Percentiles rank a stretch among this genome's conserved stretches.
Conservation (phyloP, 2,329 filamentous ascomycete genomes). For the Botrytis fragariae region DNA sequence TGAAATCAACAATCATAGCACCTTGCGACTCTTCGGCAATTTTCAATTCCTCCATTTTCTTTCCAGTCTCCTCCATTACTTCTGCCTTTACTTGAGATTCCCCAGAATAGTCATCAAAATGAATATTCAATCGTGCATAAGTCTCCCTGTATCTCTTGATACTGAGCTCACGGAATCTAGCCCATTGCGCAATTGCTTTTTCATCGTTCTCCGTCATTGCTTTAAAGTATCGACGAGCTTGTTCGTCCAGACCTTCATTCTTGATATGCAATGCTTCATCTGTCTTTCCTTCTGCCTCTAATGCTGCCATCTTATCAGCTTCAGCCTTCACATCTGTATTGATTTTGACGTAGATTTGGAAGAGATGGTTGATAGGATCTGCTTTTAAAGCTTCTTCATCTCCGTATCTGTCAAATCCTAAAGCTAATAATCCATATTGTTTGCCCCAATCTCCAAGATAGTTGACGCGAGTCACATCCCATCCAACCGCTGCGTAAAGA, state of each 20-base stretch:
- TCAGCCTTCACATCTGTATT: constrained; percentile 61
- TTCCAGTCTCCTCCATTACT: constrained; percentile 62
- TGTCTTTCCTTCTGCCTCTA: constrained; percentile 41
- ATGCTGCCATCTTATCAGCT: constrained; percentile 60
- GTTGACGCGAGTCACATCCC: constrained; percentile 70
- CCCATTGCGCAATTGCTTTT: constrained; percentile 60
- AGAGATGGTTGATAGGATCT: constrained; percentile 80
- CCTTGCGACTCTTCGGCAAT: constrained; percentile 70
- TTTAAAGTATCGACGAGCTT: constrained; percentile 71
- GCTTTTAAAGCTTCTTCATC: constrained; percentile 66
- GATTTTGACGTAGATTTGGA: constrained; percentile 78
- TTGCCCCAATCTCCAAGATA: constrained; percentile 80
- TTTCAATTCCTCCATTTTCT: constrained; percentile 60
- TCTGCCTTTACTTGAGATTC: constrained; percentile 70
- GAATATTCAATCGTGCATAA: constrained; percentile 68
- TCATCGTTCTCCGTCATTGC: constrained; percentile 67
- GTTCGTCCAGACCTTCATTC: constrained; percentile 64
- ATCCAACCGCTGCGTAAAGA: constrained; percentile 65
- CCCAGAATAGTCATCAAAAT: constrained; percentile 69
- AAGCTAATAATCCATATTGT: constrained; percentile 65
- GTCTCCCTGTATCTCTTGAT: constrained; percentile 66
- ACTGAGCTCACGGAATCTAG: constrained; percentile 63
- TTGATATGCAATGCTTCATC: constrained; percentile 49
- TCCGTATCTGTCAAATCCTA: constrained; percentile 74
- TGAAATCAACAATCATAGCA: constrained; percentile 70